Conservation (phyloP, 306 rosid species). For the Vicia villosa region DNA sequence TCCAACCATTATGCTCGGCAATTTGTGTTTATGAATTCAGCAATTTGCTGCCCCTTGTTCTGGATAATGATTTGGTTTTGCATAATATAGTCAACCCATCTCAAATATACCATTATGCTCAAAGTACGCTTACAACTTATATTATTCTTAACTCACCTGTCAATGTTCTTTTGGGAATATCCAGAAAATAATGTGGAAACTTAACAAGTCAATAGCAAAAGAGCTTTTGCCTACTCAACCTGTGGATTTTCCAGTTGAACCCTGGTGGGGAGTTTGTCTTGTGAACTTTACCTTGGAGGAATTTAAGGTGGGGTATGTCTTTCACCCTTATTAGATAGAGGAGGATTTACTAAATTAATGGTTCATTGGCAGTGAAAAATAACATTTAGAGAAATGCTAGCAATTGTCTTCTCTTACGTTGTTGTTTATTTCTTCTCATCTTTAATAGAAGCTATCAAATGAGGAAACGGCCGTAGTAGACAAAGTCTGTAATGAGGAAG, state of each 20-base stretch:
- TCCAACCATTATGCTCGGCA: not conserved
- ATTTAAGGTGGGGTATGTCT: constrained; percentile 75
- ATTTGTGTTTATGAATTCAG: constrained; percentile 15
- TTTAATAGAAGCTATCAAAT: constrained; percentile 78
- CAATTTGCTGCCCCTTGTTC: not conserved
- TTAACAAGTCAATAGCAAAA: constrained; percentile 95
- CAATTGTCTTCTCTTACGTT: constrained; percentile 5
- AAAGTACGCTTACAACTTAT: constrained; percentile 20
- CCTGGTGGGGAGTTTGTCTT: constrained; percentile 96
- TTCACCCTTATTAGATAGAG: constrained; percentile 29
- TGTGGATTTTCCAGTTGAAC: constrained; percentile 82
- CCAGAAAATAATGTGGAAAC: constrained; percentile 99
- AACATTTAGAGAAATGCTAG: not conserved
- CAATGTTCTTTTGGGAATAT: constrained; percentile 56
- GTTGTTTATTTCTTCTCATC: constrained; percentile 31
- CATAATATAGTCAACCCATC: constrained; percentile 2
- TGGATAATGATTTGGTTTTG: constrained; percentile 31
- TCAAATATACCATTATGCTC: constrained; percentile 31
- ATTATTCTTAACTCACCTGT: constrained; percentile 36
- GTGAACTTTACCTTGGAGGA: constrained; percentile 96
- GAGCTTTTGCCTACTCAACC: constrained; percentile 89
- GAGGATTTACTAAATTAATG: constrained; percentile 19
- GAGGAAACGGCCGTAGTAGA: constrained; percentile 86
- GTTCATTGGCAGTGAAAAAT: constrained; percentile 30
- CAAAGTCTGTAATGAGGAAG: constrained; percentile 87